Evolutionary conservation across 2,329 filamentous ascomycete species (phyloP).

Genomic region (Microsporum ferrugineum): DNA sequence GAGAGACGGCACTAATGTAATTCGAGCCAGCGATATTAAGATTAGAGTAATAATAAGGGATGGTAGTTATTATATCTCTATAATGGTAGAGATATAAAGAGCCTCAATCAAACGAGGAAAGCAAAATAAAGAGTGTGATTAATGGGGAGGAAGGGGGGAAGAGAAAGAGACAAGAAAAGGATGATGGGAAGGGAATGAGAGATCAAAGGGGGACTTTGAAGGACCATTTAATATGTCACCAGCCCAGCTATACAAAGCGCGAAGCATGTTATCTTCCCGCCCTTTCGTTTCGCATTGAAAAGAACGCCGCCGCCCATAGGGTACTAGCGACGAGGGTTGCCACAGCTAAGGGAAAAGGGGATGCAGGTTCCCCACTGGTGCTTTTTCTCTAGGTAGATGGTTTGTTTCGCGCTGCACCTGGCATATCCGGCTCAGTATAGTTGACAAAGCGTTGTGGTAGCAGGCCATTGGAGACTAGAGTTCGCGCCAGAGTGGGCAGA

Average conservation of each 20-base stretch:
- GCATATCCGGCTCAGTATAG: neutral
- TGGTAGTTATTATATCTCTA: neutral
- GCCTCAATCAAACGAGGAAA: neutral
- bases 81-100: neutral
- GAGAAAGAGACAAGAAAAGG: neutral
- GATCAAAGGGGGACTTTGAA: neutral
- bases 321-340: neutral
- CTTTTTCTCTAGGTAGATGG: neutral
- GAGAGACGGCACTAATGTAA: conserved; percentile 7
- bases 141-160: neutral
- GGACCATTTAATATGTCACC: conserved; percentile 1
- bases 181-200: neutral
- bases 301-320: neutral
- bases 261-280: neutral
- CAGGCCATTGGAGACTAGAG: neutral
- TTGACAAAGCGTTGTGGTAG: neutral
- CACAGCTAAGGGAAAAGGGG: neutral
- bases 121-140: neutral
- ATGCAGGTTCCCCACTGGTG: neutral
- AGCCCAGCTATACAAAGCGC: neutral
- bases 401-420: conserved; percentile 1
- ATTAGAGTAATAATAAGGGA: neutral
- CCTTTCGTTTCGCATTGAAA: neutral
- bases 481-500: conserved; percentile 1
- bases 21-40: conserved; percentile 14